Conservation (phyloP, 495 filamentous ascomycete genomes). For the Aspergillus egyptiacus region DNA sequence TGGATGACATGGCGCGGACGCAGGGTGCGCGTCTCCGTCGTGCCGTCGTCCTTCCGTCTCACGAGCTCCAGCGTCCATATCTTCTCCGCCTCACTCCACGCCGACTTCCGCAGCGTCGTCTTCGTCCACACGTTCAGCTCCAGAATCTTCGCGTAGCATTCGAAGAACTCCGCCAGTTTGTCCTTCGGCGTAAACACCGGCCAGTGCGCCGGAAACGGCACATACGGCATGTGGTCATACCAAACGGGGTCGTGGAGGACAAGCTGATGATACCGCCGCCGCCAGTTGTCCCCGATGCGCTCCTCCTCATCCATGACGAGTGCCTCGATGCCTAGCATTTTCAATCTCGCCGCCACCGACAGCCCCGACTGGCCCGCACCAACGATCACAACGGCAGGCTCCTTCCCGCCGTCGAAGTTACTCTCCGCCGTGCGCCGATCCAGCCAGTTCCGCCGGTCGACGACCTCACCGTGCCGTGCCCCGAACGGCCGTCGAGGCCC, state of each 20-base stretch:
- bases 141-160: conserved; percentile 63
- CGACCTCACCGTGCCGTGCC: conserved; percentile 47
- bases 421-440: conserved; percentile 51
- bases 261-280: conserved; percentile 54
- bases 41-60: conserved; percentile 44
- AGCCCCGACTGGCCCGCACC: conserved; percentile 55
- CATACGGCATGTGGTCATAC: conserved; percentile 71
- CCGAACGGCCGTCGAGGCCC: conserved; percentile 35
- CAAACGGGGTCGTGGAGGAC: conserved; percentile 74
- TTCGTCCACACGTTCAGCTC: conserved; percentile 73
- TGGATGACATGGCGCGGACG: conserved; percentile 61
- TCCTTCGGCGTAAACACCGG: conserved; percentile 70
- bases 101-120: conserved; percentile 44
- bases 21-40: conserved; percentile 25
- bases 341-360: conserved; percentile 60
- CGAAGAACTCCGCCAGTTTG: conserved; percentile 74
- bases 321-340: conserved; percentile 59
- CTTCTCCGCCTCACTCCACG: conserved; percentile 39
- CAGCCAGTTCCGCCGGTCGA: conserved; percentile 56
- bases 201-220: conserved; percentile 64
- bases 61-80: conserved; percentile 57
- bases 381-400: conserved; percentile 64
- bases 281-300: conserved; percentile 71
- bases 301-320: conserved; percentile 63
- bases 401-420: conserved; percentile 44